Percentiles rank a stretch among this genome's conserved stretches.
These are phyloP conservation scores for Lizonia empirigonia DNA, from an alignment of 2,329 filamentous ascomycete genomes.

Conservation along the genomic window DNA sequence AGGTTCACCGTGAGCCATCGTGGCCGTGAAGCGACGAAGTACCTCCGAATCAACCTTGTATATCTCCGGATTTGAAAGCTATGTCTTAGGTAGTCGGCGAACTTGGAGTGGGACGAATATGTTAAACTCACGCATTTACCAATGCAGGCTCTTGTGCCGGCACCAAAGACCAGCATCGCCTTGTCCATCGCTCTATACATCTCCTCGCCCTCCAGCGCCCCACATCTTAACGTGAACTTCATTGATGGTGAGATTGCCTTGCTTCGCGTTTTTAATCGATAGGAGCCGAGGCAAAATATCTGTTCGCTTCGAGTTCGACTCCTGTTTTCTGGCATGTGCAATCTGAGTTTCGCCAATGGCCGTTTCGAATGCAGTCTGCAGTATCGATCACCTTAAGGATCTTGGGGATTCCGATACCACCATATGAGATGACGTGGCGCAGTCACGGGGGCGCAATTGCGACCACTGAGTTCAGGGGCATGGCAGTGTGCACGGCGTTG, in stretches of 20 bases:
- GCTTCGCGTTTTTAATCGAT: conserved; percentile 35
- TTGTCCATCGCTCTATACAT: conserved; percentile 26
- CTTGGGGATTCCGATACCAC: conserved; percentile 23
- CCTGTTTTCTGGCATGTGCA: conserved; percentile 16
- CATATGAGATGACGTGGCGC: conserved; percentile 12
- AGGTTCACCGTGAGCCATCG: conserved; percentile 27
- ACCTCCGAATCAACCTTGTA: conserved; percentile 30
- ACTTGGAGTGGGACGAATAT: background rate
- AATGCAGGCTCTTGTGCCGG: conserved; percentile 41
- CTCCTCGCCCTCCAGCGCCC: conserved; percentile 37
- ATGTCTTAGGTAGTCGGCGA: too few relatives aligned
- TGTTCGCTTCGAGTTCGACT: conserved; percentile 22
- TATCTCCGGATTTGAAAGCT: conserved; percentile 23
- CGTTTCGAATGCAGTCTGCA: conserved; percentile 21
- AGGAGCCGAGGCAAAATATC: conserved; percentile 42
- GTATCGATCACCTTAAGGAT: conserved; percentile 32
- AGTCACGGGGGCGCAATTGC: conserved; percentile 19
- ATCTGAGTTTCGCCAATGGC: conserved; percentile 23
- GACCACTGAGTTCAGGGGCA: conserved; percentile 26
- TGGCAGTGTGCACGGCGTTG: conserved; percentile 42
- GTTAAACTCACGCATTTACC: conserved; percentile 30
- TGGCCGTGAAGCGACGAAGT: conserved; percentile 22
- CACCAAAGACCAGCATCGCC: conserved; percentile 47
- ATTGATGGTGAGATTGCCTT: conserved; percentile 35
- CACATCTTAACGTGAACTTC: conserved; percentile 39